A percentile compares a stretch with the other conserved stretches of the same genome.
Conservation (phyloP, 352 stramenopile genomes). For the Phytophthora constricta region DNA sequence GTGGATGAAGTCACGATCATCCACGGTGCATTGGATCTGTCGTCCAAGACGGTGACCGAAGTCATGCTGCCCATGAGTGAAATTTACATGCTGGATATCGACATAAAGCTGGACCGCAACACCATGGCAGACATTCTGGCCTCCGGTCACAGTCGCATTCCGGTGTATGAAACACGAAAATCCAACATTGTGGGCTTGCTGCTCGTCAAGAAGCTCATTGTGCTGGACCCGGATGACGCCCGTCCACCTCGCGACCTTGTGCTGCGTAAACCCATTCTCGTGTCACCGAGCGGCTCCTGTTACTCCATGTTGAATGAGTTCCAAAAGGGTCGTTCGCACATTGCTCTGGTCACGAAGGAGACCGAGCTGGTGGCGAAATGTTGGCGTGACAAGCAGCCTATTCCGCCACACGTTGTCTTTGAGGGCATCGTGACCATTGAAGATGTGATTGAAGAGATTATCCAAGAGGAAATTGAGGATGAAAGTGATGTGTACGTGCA, state of each 20-base stretch:
- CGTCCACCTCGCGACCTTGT: conserved; percentile 65
- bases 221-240: conserved; percentile 84
- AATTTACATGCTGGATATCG: conserved; percentile 86
- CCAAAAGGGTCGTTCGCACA: conserved; percentile 86
- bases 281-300: conserved; percentile 81
- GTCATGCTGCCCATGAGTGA: conserved; percentile 88
- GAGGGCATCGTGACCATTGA: conserved; percentile 92
- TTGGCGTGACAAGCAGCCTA: conserved; percentile 54
- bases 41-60: conserved; percentile 85
- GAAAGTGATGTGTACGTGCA: conserved; percentile 82
- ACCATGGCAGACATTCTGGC: conserved; percentile 86
- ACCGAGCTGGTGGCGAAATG: conserved; percentile 55
- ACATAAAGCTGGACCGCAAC: conserved; percentile 77
- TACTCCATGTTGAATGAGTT: conserved; percentile 93
- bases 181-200: conserved; percentile 86
- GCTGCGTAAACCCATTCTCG: conserved; percentile 82
- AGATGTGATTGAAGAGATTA: conserved; percentile 92
- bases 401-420: conserved; percentile 58
- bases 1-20: conserved; percentile 93
- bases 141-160: conserved; percentile 89
- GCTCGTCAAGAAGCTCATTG: conserved; percentile 90
- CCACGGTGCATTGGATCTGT: conserved; percentile 90
- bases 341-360: conserved; percentile 81
- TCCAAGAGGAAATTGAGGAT: conserved; percentile 92
- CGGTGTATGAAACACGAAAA: conserved; percentile 81